Base-by-base conservation (phyloP, 2,329 filamentous ascomycete species). In the Pyrenochaeta sp. region DNA sequence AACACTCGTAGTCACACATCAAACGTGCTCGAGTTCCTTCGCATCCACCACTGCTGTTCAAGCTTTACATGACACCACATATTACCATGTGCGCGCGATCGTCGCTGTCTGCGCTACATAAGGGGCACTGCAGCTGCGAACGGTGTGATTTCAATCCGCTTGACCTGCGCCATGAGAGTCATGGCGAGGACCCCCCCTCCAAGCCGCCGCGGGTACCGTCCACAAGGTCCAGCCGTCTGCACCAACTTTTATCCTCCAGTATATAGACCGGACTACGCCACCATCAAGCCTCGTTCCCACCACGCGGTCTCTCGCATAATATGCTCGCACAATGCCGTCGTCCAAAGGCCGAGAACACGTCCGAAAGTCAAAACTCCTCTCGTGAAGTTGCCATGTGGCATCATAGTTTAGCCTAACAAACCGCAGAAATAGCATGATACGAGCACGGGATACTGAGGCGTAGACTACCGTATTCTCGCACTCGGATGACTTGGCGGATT, bases 171-270 rank as follows among this genome's bases (percentile, higher is more conserved):
- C 34, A 36, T 36, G 34, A 4, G 34, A 36, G 34, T 36, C 34
- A 36, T 36, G 34, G 34, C 34, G 12, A 36, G 13, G 7, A 44
- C 13, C 34, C 15, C 25, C 24, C 25, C 19, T 10, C 40, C 36
- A 10, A 27, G 25, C 30, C 25, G 25, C 43, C 13, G 28, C 51
- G 32, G 24, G 19, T 64, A 56, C 61, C 61, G 50, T 40, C 47
- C 15, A 50, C 46, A 25, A 54, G 62, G 62, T 62, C 55, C 62
- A 51, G 59, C 59, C 62, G 54, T 43, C 32, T 40, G 43, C 36
- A 56, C 7, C 44, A 52, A 45, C 36, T 50, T 46, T 52, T 24
- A 9, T 43, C 32, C 37, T 47, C 36, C 25, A 34, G 19, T 19
- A 19, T 19, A 19, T 19, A 19, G 47, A 56, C 44, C 55, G 37